Evolutionary conservation across 768 basidiomycete species (phyloP).

Genomic region (Naganishia vaughanmartiniae): DNA sequence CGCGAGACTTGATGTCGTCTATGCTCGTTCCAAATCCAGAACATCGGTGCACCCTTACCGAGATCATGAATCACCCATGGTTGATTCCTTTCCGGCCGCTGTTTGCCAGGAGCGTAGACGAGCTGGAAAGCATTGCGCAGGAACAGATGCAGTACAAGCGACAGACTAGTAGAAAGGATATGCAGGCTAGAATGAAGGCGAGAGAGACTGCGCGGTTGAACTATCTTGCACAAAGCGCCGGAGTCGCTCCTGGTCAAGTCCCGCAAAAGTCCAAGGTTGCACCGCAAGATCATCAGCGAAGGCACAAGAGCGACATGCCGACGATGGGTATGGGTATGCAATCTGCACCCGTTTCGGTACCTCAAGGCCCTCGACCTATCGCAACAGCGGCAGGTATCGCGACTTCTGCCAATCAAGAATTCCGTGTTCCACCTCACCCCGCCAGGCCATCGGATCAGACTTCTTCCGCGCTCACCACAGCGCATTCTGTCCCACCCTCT

Average conservation of each 20-base stretch:
- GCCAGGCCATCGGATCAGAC: neutral
- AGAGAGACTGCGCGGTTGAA: constrained; percentile 41
- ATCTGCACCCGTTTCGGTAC: neutral
- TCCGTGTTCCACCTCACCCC: constrained; percentile 5
- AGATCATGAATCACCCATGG: constrained; percentile 88
- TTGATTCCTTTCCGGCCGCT: constrained; percentile 63
- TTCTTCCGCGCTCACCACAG: neutral
- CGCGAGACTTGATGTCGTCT: constrained; percentile 74
- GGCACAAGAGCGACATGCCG: constrained; percentile 46
- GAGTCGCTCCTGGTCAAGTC: constrained; percentile 34
- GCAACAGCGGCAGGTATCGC: neutral
- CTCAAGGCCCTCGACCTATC: constrained; percentile 10
- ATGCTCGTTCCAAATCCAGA: constrained; percentile 95
- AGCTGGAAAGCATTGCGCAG: constrained; percentile 75
- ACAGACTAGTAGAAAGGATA: constrained; percentile 53
- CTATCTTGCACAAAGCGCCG: constrained; percentile 29
- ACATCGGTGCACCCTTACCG: constrained; percentile 68
- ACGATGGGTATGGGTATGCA: constrained; percentile 33
- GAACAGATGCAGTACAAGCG: constrained; percentile 82
- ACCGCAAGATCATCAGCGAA: constrained; percentile 19
- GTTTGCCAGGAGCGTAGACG: constrained; percentile 70
- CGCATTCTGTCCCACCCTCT: neutral
- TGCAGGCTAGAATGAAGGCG: constrained; percentile 42
- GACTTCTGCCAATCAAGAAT: neutral
- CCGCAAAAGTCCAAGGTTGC: constrained; percentile 21